These are phyloP conservation scores for Sclerotinia sclerotiorum DNA, from an alignment of 2,329 filamentous ascomycete genomes.

Conservation along the genomic window DNA sequence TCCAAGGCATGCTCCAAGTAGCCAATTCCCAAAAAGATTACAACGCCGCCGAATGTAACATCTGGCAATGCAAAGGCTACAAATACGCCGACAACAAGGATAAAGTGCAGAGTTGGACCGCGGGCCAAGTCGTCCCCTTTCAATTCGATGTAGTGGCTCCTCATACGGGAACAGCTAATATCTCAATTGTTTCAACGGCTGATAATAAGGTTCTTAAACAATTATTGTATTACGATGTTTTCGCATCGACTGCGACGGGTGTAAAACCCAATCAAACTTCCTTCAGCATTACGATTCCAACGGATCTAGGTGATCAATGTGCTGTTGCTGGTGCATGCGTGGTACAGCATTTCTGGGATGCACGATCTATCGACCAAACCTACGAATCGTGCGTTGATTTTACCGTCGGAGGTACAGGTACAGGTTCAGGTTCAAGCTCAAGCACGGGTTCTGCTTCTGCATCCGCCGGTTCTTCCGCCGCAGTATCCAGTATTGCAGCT, in stretches of 20 bases:
- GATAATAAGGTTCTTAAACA: slow-evolving; percentile 51
- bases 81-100: slow-evolving; percentile 47
- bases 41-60: slow-evolving; percentile 40
- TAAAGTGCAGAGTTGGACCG: slow-evolving; percentile 46
- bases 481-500: neutral
- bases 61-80: slow-evolving; percentile 52
- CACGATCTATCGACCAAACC: slow-evolving; percentile 51
- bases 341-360: slow-evolving; percentile 57
- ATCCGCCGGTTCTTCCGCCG: slow-evolving; percentile 2
- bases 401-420: slow-evolving; percentile 27
- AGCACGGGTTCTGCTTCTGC: slow-evolving; percentile 1
- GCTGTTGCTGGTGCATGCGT: slow-evolving; percentile 39
- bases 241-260: slow-evolving; percentile 48
- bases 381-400: slow-evolving; percentile 59
- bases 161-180: slow-evolving; percentile 56
- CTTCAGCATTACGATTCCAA: slow-evolving; percentile 56
- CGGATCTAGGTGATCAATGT: slow-evolving; percentile 44
- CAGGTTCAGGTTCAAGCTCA: neutral
- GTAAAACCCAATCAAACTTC: slow-evolving; percentile 48
- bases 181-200: slow-evolving; percentile 51
- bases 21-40: slow-evolving; percentile 37
- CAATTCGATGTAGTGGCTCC: slow-evolving; percentile 47
- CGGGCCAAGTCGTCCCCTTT: slow-evolving; percentile 48
- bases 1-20: slow-evolving; percentile 42
- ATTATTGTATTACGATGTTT: slow-evolving; percentile 50